phyloP scores from a whole-genome alignment of 805 yeast genomes.

The Zygosaccharomyces pseudorouxii region DNA sequence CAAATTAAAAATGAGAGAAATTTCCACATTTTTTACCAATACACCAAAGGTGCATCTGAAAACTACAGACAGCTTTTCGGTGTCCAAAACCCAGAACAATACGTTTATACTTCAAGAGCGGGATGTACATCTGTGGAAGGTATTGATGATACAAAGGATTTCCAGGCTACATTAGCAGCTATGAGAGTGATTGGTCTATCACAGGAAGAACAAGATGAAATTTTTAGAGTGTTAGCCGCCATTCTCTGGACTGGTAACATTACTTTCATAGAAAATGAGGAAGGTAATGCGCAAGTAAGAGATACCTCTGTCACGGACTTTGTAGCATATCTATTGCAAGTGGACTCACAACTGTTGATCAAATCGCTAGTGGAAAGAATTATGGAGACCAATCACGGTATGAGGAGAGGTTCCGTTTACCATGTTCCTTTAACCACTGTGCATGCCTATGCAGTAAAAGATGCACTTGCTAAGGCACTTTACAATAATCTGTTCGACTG shows the following conservation, averaged over 20 bases:
- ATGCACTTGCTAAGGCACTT: slow-evolving; percentile 91
- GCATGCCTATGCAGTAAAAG: slow-evolving; percentile 93
- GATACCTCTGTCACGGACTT: slow-evolving; percentile 91
- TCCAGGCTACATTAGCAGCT: slow-evolving; percentile 73
- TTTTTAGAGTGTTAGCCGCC: slow-evolving; percentile 78
- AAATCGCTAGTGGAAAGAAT: slow-evolving; percentile 73
- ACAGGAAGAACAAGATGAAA: slow-evolving; percentile 82
- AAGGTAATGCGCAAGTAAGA: slow-evolving; percentile 75
- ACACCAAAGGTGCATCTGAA: slow-evolving; percentile 85
- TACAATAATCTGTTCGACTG: slow-evolving; percentile 92
- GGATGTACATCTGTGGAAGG: slow-evolving; percentile 83
- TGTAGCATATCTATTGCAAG: slow-evolving; percentile 86
- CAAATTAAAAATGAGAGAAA: slow-evolving; percentile 91
- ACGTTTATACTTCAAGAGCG: slow-evolving; percentile 80
- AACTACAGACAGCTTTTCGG: slow-evolving; percentile 80
- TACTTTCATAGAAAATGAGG: slow-evolving; percentile 77
- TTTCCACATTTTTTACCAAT: slow-evolving; percentile 95
- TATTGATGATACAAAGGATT: slow-evolving; percentile 78
- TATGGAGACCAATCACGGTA: slow-evolving; percentile 86
- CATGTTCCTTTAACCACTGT: slow-evolving; percentile 88
- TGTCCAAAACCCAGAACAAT: slow-evolving; percentile 90
- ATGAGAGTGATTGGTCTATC: slow-evolving; percentile 83
- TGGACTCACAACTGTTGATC: slow-evolving; percentile 59
- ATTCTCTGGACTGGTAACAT: slow-evolving; percentile 94
- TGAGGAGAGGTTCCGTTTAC: slow-evolving; percentile 85